Evolutionary conservation across 768 basidiomycete genomes (phyloP).

Genomic region (Hericium coralloides): DNA sequence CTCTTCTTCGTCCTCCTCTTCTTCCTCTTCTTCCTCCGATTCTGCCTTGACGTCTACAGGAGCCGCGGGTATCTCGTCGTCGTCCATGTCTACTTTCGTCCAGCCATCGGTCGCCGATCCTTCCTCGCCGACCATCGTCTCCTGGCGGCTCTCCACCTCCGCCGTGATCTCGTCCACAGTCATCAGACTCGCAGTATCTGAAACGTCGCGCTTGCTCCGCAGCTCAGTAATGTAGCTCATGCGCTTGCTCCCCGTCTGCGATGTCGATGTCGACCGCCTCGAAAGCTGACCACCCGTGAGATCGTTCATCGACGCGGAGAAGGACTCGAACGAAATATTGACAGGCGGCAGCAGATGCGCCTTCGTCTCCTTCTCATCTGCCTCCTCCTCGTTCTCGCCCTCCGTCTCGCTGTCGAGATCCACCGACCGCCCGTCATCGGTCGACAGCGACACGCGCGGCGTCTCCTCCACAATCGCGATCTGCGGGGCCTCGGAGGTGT

Average conservation of each 20-base stretch:
- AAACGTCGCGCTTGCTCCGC: slow-evolving; percentile 72
- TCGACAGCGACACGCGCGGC: slow-evolving; percentile 68
- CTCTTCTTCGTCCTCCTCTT: slow-evolving; percentile 29
- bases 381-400: slow-evolving; percentile 36
- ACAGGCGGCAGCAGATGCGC: slow-evolving; percentile 72
- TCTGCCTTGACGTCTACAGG: not conserved
- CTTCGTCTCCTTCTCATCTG: slow-evolving; percentile 28
- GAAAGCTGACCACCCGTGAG: slow-evolving; percentile 32
- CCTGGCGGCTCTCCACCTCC: slow-evolving; percentile 73
- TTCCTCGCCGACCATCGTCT: slow-evolving; percentile 39
- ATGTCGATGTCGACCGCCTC: slow-evolving; percentile 28
- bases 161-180: slow-evolving; percentile 98
- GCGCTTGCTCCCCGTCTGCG: slow-evolving; percentile 65
- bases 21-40: slow-evolving; percentile 27
- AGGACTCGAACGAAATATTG: slow-evolving; percentile 65
- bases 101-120: slow-evolving; percentile 47
- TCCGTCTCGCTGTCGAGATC: slow-evolving; percentile 44
- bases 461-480: slow-evolving; percentile 35
- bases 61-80: slow-evolving; percentile 16
- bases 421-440: slow-evolving; percentile 53
- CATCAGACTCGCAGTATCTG: slow-evolving; percentile 84
- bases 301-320: slow-evolving; percentile 70
- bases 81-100: slow-evolving; percentile 45
- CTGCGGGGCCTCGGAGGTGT: not conserved
- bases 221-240: slow-evolving; percentile 79